Base-by-base conservation (phyloP, 2,329 filamentous ascomycete genomes). In the Camillea tinctor region DNA sequence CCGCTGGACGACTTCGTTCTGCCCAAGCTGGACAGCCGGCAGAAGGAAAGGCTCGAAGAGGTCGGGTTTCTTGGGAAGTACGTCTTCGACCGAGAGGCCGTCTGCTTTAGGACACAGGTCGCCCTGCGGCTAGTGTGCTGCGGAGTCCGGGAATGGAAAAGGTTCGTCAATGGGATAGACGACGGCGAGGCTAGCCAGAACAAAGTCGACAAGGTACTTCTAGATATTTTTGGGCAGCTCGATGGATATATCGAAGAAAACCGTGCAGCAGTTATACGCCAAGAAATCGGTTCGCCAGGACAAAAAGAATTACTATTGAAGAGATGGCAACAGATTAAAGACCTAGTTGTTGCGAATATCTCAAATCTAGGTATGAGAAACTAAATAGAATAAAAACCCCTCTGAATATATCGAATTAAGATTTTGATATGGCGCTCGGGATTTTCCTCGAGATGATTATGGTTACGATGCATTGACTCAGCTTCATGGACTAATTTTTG, bases 41-140 rank as follows among this genome's bases (percentile, higher is more conserved):
- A 81, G 64, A 76, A 68, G 58, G 68, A 70, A 7, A 63, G 67
- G 40, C 74, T 87, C 17, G 74, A 81, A 50, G 78, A 79, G 1
- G 69, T 62, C 0, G 79, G 79, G 1, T 86, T 84, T 66, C 72
- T 82, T 62, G 82, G 79, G 0, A 76, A 75, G 3, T 87, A 84
- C 64, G 74, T 80, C 57, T 72, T 86, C 5, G 84, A 86, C 64
- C 65, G 71, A 2, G 73, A 79, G 9, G 78, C 72, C 5, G 78
- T 81, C 13, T 87, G 84, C 68, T 81, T 86, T 68, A 74, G 84
- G 17, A 85, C 84, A 1, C 79, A 86, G 67, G 81, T 84, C 11
- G 84, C 82, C 4, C 65, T 85, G 52, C 69, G 83, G 52, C 57
- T 78, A 50, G 40, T 80, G 24, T 77, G 65, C 69, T 76, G 62